phyloP scores from a whole-genome alignment of 495 filamentous ascomycete species.

The Penicillium cinerascens region DNA sequence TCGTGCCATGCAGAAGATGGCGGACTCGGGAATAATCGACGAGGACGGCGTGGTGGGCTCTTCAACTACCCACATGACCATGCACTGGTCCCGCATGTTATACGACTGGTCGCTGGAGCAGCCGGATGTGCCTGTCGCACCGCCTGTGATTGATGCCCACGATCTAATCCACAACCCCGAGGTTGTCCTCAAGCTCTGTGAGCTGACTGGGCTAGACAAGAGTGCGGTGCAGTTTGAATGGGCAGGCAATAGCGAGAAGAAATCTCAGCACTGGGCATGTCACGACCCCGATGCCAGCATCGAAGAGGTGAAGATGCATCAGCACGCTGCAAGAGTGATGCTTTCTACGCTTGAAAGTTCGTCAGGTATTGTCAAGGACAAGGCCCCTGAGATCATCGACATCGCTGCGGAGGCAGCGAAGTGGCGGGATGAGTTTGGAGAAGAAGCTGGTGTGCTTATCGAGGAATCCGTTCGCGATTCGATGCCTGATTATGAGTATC shows the following conservation, averaged over 20 bases:
- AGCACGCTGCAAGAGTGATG: conserved; percentile 17
- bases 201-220: conserved; percentile 34
- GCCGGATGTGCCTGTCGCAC: conserved; percentile 16
- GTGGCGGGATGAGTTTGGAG: conserved; percentile 48
- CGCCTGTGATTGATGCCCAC: conserved; percentile 43
- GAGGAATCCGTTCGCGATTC: conserved; percentile 34
- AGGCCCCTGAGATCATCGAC: conserved; percentile 31
- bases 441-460: conserved; percentile 29
- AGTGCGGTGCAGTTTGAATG: conserved; percentile 35
- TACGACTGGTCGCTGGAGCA: conserved; percentile 34
- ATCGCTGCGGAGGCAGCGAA: conserved; percentile 37
- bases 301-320: neutral
- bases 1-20: conserved; percentile 26
- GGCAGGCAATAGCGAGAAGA: conserved; percentile 19
- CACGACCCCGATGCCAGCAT: neutral
- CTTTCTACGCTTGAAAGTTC: conserved; percentile 31
- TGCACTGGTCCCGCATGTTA: conserved; percentile 33
- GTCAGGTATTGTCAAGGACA: conserved; percentile 34
- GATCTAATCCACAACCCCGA: conserved; percentile 39
- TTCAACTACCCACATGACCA: conserved; percentile 22
- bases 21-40: conserved; percentile 12
- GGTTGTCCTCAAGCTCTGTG: conserved; percentile 29
- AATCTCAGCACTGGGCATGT: conserved; percentile 4
- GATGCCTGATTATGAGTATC: conserved; percentile 46
- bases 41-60: conserved; percentile 9